Conservation (phyloP, 2,329 filamentous ascomycete species). For the Curvularia sp. region DNA sequence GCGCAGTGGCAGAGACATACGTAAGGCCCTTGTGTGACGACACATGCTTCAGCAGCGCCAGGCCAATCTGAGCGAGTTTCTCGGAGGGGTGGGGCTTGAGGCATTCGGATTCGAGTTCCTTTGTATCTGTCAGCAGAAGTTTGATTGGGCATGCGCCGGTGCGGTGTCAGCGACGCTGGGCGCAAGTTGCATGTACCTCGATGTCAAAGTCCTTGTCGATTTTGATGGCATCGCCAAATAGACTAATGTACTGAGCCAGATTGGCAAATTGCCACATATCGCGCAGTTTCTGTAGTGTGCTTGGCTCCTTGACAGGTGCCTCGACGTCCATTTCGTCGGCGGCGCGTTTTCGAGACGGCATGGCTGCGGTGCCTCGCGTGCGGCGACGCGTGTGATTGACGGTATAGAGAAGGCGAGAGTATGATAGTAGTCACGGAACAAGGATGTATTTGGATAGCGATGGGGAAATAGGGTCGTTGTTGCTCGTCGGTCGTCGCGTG, state of each 20-base stretch:
- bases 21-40: slow-evolving; percentile 92
- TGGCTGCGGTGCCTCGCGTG: slow-evolving; percentile 39
- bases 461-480: slow-evolving; percentile 3
- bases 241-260: slow-evolving; percentile 89
- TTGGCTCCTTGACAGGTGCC: slow-evolving; percentile 53
- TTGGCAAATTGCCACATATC: slow-evolving; percentile 97
- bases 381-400: slow-evolving; percentile 43
- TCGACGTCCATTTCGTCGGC: slow-evolving; percentile 63
- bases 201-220: slow-evolving; percentile 88
- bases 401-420: neutral
- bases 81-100: slow-evolving; percentile 76
- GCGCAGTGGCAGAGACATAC: slow-evolving; percentile 62
- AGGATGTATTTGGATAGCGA: slow-evolving; percentile 7
- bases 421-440: neutral
- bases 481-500: slow-evolving; percentile 7
- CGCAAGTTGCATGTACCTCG: slow-evolving; percentile 67
- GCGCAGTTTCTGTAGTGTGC: slow-evolving; percentile 70
- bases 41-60: slow-evolving; percentile 88
- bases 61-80: slow-evolving; percentile 79
- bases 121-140: slow-evolving; percentile 39
- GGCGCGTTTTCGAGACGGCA: slow-evolving; percentile 50
- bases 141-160: slow-evolving; percentile 12
- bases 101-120: slow-evolving; percentile 91
- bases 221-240: slow-evolving; percentile 89
- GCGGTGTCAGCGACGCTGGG: slow-evolving; percentile 26